These are phyloP conservation scores for Didymella lethalis DNA, from an alignment of 2,329 filamentous ascomycete species.

Conservation along the genomic window DNA sequence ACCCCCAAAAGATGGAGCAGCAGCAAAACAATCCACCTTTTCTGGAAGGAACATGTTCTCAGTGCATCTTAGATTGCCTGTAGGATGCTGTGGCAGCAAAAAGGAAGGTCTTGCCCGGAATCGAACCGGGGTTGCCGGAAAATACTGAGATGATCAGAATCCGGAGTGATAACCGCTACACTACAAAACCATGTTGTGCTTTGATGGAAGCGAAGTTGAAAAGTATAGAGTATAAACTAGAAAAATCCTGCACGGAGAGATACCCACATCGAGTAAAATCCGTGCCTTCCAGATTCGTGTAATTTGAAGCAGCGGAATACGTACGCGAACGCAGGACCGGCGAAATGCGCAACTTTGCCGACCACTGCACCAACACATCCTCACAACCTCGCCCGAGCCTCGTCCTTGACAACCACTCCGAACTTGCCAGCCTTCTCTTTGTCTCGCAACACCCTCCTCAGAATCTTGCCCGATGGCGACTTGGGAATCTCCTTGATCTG, in stretches of 20 bases:
- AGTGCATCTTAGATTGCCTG: not conserved
- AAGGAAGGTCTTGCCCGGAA: conserved; percentile 25
- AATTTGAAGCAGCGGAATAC: no score
- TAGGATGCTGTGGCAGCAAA: not conserved
- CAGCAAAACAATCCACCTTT: no score
- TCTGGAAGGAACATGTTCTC: no score
- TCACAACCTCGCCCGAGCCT: conserved; percentile 52
- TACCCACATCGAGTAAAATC: no score
- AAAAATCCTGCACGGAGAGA: no score
- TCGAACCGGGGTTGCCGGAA: conserved; percentile 27
- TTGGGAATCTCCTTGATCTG: conserved; percentile 52
- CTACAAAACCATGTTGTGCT: conserved; percentile 15
- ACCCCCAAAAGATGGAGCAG: no score
- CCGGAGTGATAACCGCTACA: conserved; percentile 28
- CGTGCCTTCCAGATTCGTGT: no score
- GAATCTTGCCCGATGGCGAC: conserved; percentile 57
- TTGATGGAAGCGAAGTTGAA: not conserved
- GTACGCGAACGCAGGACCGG: no score
- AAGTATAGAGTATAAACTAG: not conserved
- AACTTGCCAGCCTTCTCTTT: conserved; percentile 43
- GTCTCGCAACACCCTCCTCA: conserved; percentile 56
- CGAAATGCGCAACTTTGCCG: not conserved
- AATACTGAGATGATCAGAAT: conserved; percentile 24
- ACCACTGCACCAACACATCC: not conserved
- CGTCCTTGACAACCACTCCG: conserved; percentile 37